Evolutionary conservation across 495 filamentous ascomycete genomes (phyloP), one percentile per base, ranked within the genome.

Genomic region (Talaromyces borbonicus): DNA sequence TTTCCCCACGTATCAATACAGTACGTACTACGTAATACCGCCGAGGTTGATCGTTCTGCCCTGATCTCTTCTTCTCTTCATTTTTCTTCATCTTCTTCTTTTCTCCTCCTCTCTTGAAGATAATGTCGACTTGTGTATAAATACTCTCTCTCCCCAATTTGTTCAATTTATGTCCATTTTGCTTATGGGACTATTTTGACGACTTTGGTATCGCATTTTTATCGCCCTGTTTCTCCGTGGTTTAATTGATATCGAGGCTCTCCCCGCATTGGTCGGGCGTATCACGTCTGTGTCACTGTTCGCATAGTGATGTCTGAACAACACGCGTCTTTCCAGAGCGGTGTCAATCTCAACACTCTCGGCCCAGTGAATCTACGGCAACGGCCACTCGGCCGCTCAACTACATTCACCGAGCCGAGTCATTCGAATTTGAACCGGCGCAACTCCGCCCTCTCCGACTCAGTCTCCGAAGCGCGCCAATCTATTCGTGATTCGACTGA

Each of bases 391-490:
- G 50, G 56, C 42, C 67, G 70, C 20, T 53, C 71, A 32, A 59
- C 65, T 7, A 72, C 63, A n/a, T 57, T 65, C 32, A 52, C 61
- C 2, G 70, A 71, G 16, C 49, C 52, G 0, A 46, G 48, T 6
- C 36, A 49, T 15, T 53, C 54, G n/a, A 54, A 20, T 23, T 44
- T 59, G 19, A 56, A 56, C 30, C 75, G 85, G 43, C 78, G 85
- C 51, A 84, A 80, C 65, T 90, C 85, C 18, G 79, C 74, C 18
- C 77, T 90, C 39, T 90, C 87, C 1, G 82, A 86, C 43, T 78
- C 75, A 37, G 52, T 86, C 12, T 78, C 73, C 41, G 85, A 88
- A 48, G 78, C 79, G 3, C 74, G 75, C 27, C 71, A 74, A 41
- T 80, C 77, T 5, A 68, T 90, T 14, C 77, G 79, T 32, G 77